phyloP scores from a whole-genome alignment of 2,329 filamentous ascomycete genomes.

The Venturia asperata region DNA sequence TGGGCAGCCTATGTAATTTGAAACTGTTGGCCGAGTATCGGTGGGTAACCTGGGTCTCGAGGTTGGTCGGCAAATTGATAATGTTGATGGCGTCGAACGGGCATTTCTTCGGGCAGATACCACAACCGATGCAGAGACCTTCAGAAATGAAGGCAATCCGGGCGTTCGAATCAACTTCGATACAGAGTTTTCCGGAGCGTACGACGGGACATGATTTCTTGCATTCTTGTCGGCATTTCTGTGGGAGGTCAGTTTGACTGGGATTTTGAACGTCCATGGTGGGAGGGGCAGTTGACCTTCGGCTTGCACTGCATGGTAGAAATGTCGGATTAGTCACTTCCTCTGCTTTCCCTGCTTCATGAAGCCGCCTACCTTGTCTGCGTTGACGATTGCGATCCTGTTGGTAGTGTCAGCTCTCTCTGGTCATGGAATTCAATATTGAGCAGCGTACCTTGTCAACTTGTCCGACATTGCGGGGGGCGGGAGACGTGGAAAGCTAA shows the following conservation, averaged over 20 bases:
- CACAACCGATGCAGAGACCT: constrained; percentile 66
- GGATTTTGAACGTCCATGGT: not conserved
- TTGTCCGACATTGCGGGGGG: constrained; percentile 74
- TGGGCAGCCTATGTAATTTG: constrained; percentile 95
- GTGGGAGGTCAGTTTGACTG: constrained; percentile 11
- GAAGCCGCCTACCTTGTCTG: constrained; percentile 70
- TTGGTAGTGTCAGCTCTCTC: not conserved
- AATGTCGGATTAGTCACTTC: constrained; percentile 20
- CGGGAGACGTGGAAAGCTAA: not conserved
- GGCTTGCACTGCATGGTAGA: constrained; percentile 64
- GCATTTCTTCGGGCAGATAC: constrained; percentile 99
- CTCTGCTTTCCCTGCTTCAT: constrained; percentile 13
- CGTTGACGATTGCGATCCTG: constrained; percentile 98
- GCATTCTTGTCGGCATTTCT: constrained; percentile 86
- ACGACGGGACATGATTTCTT: constrained; percentile 98
- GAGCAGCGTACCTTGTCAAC: constrained; percentile 65
- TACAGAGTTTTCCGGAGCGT: constrained; percentile 92
- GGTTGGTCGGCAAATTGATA: constrained; percentile 99
- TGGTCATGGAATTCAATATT: constrained; percentile 31
- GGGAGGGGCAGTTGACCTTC: constrained; percentile 51
- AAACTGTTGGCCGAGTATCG: constrained; percentile 99
- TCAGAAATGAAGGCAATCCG: constrained; percentile 88
- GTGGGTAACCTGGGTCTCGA: constrained; percentile 96
- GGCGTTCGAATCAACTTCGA: constrained; percentile 81
- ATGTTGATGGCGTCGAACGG: constrained; percentile 98